Percentiles rank a stretch among this genome's conserved stretches.
phyloP scores from a whole-genome alignment of 2,329 filamentous ascomycete genomes.

The Neophaeococcomyces aloes region DNA sequence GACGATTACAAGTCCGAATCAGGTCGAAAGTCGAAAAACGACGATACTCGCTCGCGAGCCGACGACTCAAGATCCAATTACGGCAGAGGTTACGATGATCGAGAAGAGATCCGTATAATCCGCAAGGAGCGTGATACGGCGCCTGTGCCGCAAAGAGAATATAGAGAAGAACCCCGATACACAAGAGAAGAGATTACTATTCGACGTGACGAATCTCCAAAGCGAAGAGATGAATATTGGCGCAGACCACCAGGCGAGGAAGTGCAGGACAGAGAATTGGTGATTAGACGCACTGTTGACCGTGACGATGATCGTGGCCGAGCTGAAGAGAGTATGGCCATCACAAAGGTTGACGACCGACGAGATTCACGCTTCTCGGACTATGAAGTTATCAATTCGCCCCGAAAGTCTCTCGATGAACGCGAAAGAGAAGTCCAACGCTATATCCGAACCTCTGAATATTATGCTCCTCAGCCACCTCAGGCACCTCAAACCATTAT shows the following conservation, averaged over 20 bases:
- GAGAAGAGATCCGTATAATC: constrained; percentile 34
- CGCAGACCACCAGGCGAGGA: constrained; percentile 1
- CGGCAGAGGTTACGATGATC: not conserved
- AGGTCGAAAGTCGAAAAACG: constrained; percentile 2
- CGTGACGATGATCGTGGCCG: constrained; percentile 44
- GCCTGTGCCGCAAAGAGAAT: constrained; percentile 23
- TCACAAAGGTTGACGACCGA: constrained; percentile 28
- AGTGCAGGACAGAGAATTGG: constrained; percentile 31
- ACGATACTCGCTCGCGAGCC: constrained; percentile 5
- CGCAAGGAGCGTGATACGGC: constrained; percentile 26
- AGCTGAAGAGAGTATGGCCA: constrained; percentile 20
- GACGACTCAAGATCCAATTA: not conserved
- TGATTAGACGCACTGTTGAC: constrained; percentile 37
- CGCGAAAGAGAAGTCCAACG: constrained; percentile 33
- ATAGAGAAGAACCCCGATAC: constrained; percentile 13
- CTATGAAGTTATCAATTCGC: constrained; percentile 31
- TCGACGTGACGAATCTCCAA: constrained; percentile 5
- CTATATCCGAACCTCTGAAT: constrained; percentile 45
- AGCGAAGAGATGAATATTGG: constrained; percentile 4
- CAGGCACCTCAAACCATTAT: constrained; percentile 36
- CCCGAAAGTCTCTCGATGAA: constrained; percentile 26
- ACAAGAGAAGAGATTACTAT: constrained; percentile 6
- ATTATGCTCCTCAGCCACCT: constrained; percentile 38
- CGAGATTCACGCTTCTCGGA: constrained; percentile 34
- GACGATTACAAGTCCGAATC: constrained; percentile 32